Conservation (phyloP, 2,329 filamentous ascomycete species). For the Aspergillus luchuensis region DNA sequence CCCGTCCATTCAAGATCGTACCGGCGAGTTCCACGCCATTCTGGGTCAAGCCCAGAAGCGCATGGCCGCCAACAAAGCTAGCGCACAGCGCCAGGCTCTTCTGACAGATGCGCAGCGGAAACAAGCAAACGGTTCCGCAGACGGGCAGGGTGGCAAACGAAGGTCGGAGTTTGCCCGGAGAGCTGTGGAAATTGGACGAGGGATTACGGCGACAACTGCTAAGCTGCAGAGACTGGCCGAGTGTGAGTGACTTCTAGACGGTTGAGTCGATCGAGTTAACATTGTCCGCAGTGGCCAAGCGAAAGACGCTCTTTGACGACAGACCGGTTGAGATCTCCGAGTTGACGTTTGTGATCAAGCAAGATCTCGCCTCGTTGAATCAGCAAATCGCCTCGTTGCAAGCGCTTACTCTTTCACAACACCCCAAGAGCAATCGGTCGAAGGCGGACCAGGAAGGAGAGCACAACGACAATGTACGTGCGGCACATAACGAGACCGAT, state of each 20-base stretch:
- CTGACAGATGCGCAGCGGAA: slow-evolving; percentile 68
- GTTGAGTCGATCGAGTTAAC: background rate
- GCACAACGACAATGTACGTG: slow-evolving; percentile 85
- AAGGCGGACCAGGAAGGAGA: slow-evolving; percentile 77
- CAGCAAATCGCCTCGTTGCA: slow-evolving; percentile 86
- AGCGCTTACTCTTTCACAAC: slow-evolving; percentile 72
- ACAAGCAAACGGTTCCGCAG: slow-evolving; percentile 61
- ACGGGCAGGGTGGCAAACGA: slow-evolving; percentile 49
- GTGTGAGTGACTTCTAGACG: slow-evolving; percentile 51
- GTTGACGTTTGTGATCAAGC: slow-evolving; percentile 96
- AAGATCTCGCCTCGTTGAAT: slow-evolving; percentile 84
- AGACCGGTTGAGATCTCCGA: slow-evolving; percentile 95
- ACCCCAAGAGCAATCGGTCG: slow-evolving; percentile 59
- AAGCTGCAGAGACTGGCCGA: slow-evolving; percentile 93
- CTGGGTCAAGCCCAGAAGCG: slow-evolving; percentile 81
- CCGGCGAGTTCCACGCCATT: slow-evolving; percentile 90
- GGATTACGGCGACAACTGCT: slow-evolving; percentile 88
- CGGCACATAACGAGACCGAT: background rate
- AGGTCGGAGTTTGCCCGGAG: slow-evolving; percentile 90
- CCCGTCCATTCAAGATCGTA: slow-evolving; percentile 90
- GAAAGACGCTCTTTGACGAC: slow-evolving; percentile 96
- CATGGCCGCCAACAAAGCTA: slow-evolving; percentile 73
- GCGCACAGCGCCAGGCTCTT: slow-evolving; percentile 78
- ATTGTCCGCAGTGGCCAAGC: slow-evolving; percentile 70
- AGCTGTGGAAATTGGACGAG: slow-evolving; percentile 87